Evolutionary conservation across 73 alveolate genomes (phyloP), one percentile per base, ranked within the genome.

Genomic region (Paramecium biaurelia): DNA sequence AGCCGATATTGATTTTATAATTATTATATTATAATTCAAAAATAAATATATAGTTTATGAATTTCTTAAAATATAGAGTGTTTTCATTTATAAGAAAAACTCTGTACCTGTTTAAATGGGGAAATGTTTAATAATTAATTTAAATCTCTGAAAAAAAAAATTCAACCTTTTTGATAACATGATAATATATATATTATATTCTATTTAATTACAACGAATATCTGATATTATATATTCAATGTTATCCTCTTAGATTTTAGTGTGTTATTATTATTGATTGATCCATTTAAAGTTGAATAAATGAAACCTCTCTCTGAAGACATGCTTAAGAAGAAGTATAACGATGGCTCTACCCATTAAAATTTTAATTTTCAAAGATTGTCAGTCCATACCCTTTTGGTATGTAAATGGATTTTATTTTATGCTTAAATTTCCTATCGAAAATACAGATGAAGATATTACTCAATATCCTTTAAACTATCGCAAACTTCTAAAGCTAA

Each of bases 401-500:
- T 0, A 67, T 67, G 47, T 67, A 34, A 5, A 67, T 67, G 21
- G 53, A 30, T 67, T 67, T 32, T 12, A 67, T 67, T 67, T 67
- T 12, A 23, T 67, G 85, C 7, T 67, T 32, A 34, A 67, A 67
- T 32, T 67, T 67, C 85, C 85, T 67, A 67, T 53, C 68, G 68
- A 53, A 47, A 47, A 67, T 67, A 67, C 41, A 20, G 24, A 30
- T 67, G 21, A 30, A 67, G 12, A 67, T 67, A 67, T 20, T 74
- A 74, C 87, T 74, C 87, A 74, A 74, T 41, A 28, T 74, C 35
- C 45, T 74, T 28, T 74, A 74, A 32, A 74, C 63, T 34, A 18
- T 74, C 87, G 45, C 87, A 74, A 28, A 37, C 87, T 37, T 74
- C 87, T 74, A 74, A 74, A 18, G 57, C 67, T 15, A 21, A 34